phyloP scores from a whole-genome alignment of 169 alveolate genomes.

The Plasmodium knowlesi region DNA sequence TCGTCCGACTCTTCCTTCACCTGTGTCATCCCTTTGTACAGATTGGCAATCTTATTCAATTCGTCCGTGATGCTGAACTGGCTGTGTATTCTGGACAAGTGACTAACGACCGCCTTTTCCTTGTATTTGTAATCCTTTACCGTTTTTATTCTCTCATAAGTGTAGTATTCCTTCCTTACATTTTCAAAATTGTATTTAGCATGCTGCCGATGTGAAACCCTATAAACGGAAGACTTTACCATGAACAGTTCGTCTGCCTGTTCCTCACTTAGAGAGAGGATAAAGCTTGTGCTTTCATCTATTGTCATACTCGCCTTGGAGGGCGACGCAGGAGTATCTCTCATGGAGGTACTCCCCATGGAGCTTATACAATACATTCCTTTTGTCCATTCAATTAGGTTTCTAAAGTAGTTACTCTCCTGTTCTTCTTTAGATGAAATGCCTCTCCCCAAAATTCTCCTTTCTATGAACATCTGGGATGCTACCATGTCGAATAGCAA shows the following conservation, averaged over 20 bases:
- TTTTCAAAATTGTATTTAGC: neutral
- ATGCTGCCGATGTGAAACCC: neutral
- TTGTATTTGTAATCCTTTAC: constrained; percentile 48
- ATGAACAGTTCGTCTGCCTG: constrained; percentile 2
- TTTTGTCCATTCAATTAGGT: neutral
- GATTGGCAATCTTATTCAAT: neutral
- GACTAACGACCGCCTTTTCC: neutral
- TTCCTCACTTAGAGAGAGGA: constrained; percentile 10
- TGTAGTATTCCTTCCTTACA: neutral
- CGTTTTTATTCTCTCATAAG: constrained; percentile 14
- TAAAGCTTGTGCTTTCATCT: neutral
- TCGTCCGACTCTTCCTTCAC: neutral
- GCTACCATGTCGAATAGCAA: constrained; percentile 4
- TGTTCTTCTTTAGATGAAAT: neutral
- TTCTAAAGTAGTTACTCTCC: neutral
- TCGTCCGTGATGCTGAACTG: neutral
- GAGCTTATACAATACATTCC: neutral
- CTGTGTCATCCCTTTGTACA: neutral
- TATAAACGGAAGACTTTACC: neutral
- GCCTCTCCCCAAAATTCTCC: neutral
- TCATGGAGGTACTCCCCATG: neutral
- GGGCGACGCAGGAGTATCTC: neutral
- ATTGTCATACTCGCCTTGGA: neutral
- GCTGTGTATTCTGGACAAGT: neutral
- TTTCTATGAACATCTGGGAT: constrained; percentile 5